These are phyloP conservation scores for Phytophthora nicotianae DNA, from an alignment of 352 stramenopile species.

Conservation along the genomic window DNA sequence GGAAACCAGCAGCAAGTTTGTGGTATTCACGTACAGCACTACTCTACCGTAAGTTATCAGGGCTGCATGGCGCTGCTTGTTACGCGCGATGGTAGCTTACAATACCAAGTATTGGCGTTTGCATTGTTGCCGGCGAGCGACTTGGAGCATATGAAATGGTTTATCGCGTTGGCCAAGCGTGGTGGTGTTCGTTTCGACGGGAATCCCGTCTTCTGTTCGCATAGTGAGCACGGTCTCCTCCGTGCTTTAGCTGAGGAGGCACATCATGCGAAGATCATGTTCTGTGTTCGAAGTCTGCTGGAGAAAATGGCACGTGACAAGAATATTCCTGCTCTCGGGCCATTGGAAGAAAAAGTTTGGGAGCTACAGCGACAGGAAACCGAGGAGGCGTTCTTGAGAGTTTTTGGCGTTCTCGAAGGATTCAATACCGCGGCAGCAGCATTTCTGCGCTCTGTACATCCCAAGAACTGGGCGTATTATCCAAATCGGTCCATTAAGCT, in stretches of 20 bases:
- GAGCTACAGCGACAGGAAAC: constrained; percentile 63
- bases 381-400: constrained; percentile 59
- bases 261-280: constrained; percentile 67
- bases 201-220: constrained; percentile 61
- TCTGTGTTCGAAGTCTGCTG: constrained; percentile 72
- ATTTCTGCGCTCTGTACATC: constrained; percentile 65
- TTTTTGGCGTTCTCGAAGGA: constrained; percentile 54
- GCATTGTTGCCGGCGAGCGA: constrained; percentile 66
- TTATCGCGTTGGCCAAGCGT: constrained; percentile 58
- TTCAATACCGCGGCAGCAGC: constrained; percentile 56
- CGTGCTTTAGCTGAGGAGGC: constrained; percentile 59
- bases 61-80: constrained; percentile 67
- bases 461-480: constrained; percentile 73
- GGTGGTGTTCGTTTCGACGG: constrained; percentile 56
- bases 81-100: constrained; percentile 70
- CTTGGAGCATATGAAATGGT: constrained; percentile 80
- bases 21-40: constrained; percentile 77
- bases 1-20: constrained; percentile 67
- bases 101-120: constrained; percentile 73
- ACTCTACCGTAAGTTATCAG: constrained; percentile 71
- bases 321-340: constrained; percentile 70
- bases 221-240: constrained; percentile 64
- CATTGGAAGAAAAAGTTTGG: constrained; percentile 66
- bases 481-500: constrained; percentile 62
- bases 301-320: constrained; percentile 76